A percentile compares a stretch with the other conserved stretches of the same genome.
These are phyloP conservation scores for Phlyctochytrium bullatum DNA, from an alignment of 192 early-diverging fungal genomes.

Conservation along the genomic window DNA sequence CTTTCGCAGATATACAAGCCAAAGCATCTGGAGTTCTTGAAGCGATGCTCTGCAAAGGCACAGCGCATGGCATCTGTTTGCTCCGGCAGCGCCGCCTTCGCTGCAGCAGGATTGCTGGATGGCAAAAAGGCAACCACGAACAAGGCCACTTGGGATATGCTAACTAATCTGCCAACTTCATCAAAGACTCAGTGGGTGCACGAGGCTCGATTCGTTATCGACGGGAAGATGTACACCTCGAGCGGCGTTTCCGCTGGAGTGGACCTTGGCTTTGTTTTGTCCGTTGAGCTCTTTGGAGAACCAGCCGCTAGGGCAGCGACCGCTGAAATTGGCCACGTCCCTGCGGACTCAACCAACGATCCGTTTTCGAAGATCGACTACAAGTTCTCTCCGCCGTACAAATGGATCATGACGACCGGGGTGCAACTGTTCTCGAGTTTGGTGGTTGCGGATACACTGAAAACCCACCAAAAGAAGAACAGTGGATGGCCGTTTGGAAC, in stretches of 20 bases:
- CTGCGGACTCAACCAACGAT: conserved; percentile 14
- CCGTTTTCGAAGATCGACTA: conserved; percentile 23
- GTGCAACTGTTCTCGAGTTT: not conserved
- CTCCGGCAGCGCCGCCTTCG: conserved; percentile 32
- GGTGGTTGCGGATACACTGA: not conserved
- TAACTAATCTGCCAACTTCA: not conserved
- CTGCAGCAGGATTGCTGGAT: conserved; percentile 27
- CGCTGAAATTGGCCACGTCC: conserved; percentile 10
- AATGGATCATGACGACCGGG: not conserved
- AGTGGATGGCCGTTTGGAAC: not conserved
- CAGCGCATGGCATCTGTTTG: conserved; percentile 24
- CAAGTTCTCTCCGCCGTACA: not conserved
- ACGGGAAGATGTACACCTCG: conserved; percentile 32
- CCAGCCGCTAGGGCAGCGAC: not conserved
- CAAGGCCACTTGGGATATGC: conserved; percentile 22
- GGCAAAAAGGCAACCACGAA: conserved; percentile 30
- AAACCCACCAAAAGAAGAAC: not conserved
- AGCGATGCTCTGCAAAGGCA: not conserved
- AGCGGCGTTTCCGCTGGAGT: conserved; percentile 39
- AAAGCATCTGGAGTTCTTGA: conserved; percentile 24
- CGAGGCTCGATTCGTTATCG: conserved; percentile 34
- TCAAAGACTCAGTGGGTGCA: conserved; percentile 19
- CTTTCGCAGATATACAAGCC: conserved; percentile 7
- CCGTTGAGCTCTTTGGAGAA: conserved; percentile 12
- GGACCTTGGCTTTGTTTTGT: conserved; percentile 25